phyloP scores from a whole-genome alignment of 805 yeast species.

The Ogataea pilisensis region DNA sequence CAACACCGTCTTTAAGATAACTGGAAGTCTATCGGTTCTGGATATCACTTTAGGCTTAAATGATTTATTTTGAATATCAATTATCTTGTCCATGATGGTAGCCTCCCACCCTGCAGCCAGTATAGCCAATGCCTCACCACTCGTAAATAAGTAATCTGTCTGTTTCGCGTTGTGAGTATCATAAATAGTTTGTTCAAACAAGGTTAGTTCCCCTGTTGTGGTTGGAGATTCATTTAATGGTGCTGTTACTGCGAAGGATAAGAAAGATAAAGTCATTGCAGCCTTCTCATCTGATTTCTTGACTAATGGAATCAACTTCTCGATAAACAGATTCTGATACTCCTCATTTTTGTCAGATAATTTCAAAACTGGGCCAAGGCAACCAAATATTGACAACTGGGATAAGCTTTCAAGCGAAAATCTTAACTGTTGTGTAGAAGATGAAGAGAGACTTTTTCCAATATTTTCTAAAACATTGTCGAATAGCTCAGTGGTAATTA shows the following conservation, averaged over 20 bases:
- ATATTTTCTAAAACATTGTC: slow-evolving; percentile 13
- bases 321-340: slow-evolving; percentile 25
- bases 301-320: slow-evolving; percentile 35
- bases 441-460: slow-evolving; percentile 19
- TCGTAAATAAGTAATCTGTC: slow-evolving; percentile 67
- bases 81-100: slow-evolving; percentile 41
- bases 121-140: slow-evolving; percentile 80
- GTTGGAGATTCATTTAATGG: slow-evolving; percentile 19
- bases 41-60: slow-evolving; percentile 8
- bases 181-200: slow-evolving; percentile 43
- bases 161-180: slow-evolving; percentile 65
- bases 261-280: slow-evolving; percentile 49
- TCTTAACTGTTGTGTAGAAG: slow-evolving; percentile 21
- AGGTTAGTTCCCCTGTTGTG: slow-evolving; percentile 13
- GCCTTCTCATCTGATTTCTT: slow-evolving; percentile 59
- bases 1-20: slow-evolving; percentile 48
- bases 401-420: slow-evolving; percentile 37
- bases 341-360: slow-evolving; percentile 19
- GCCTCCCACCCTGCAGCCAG: slow-evolving; percentile 77
- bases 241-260: slow-evolving; percentile 38
- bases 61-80: slow-evolving; percentile 47
- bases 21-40: slow-evolving; percentile 8
- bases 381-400: slow-evolving; percentile 44
- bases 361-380: slow-evolving; percentile 34
- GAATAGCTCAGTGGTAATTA: slow-evolving; percentile 12